phyloP scores from a whole-genome alignment of 2,329 filamentous ascomycete species.

The Neofusicoccum cordaticola region DNA sequence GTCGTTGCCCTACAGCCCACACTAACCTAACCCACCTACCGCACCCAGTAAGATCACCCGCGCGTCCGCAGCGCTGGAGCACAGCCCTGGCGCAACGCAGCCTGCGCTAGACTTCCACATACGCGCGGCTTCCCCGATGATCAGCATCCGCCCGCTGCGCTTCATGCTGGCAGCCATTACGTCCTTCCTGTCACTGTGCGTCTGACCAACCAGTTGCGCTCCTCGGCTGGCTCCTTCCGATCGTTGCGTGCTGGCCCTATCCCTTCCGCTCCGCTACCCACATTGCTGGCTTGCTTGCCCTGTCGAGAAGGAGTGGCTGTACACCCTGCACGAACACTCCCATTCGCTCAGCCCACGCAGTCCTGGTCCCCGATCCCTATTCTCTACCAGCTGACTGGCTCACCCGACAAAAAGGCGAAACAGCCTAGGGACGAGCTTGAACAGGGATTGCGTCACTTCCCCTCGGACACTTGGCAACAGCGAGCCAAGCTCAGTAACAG shows the following conservation, averaged over 20 bases:
- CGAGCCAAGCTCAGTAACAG: background rate
- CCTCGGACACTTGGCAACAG: background rate
- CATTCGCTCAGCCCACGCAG: too few relatives aligned
- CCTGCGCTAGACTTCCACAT: background rate
- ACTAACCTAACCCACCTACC: background rate
- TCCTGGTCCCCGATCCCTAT: background rate
- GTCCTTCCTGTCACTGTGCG: background rate
- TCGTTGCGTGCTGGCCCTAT: background rate
- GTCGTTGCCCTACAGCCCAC: background rate
- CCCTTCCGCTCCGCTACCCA: background rate
- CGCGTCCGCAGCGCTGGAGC: background rate
- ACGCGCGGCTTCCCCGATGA: background rate
- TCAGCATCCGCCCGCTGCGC: background rate
- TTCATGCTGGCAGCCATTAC: background rate
- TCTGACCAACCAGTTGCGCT: background rate
- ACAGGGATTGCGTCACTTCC: slow-evolving; percentile 1
- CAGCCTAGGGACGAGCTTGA: background rate
- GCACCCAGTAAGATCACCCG: slow-evolving; percentile 6
- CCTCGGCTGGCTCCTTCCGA: background rate
- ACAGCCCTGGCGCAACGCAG: background rate
- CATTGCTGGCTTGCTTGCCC: too few relatives aligned
- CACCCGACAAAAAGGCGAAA: slow-evolving; percentile 1
- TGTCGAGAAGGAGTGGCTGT: too few relatives aligned
- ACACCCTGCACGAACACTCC: too few relatives aligned
- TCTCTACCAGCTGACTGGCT: background rate